phyloP scores from a whole-genome alignment of 2,329 filamentous ascomycete genomes.

The Lasiodiplodia sp. region DNA sequence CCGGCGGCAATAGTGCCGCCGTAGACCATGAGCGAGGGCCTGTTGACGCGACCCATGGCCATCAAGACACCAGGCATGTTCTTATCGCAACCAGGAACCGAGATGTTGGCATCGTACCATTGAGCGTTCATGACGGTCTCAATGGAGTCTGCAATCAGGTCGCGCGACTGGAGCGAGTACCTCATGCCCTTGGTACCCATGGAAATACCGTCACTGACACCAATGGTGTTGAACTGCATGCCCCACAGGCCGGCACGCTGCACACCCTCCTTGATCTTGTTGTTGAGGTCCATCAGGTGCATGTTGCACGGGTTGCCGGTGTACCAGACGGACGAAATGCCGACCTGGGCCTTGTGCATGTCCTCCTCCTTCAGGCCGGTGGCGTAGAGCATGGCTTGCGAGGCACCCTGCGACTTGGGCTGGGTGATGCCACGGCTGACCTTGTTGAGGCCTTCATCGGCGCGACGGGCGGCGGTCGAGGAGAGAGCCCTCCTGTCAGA shows the following conservation, averaged over 20 bases:
- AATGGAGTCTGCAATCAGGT: constrained; percentile 97
- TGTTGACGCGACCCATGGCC: constrained; percentile 93
- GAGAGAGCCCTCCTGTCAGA: constrained; percentile 27
- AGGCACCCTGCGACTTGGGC: constrained; percentile 97
- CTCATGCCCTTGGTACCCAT: constrained; percentile 99
- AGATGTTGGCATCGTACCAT: constrained; percentile 98
- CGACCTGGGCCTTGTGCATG: constrained; percentile 96
- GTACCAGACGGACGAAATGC: constrained; percentile 98
- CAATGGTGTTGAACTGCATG: constrained; percentile 99
- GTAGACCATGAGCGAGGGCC: constrained; percentile 96
- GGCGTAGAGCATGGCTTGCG: constrained; percentile 98
- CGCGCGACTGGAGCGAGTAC: constrained; percentile 90
- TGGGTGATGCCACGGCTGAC: constrained; percentile 87
- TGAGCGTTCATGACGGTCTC: constrained; percentile 99
- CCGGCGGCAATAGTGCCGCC: constrained; percentile 93
- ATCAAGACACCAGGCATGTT: constrained; percentile 79
- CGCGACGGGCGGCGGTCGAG: constrained; percentile 38
- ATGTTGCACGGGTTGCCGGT: constrained; percentile 99
- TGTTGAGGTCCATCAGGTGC: constrained; percentile 91
- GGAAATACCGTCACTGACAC: constrained; percentile 95
- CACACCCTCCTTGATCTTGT: constrained; percentile 76
- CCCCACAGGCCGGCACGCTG: constrained; percentile 81
- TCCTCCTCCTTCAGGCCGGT: constrained; percentile 86
- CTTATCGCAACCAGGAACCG: constrained; percentile 97
- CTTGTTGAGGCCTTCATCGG: constrained; percentile 67